A percentile compares a stretch with the other conserved stretches of the same genome.
These are phyloP conservation scores for Alternaria sp. DNA, from an alignment of 2,329 filamentous ascomycete species.

Conservation along the genomic window DNA sequence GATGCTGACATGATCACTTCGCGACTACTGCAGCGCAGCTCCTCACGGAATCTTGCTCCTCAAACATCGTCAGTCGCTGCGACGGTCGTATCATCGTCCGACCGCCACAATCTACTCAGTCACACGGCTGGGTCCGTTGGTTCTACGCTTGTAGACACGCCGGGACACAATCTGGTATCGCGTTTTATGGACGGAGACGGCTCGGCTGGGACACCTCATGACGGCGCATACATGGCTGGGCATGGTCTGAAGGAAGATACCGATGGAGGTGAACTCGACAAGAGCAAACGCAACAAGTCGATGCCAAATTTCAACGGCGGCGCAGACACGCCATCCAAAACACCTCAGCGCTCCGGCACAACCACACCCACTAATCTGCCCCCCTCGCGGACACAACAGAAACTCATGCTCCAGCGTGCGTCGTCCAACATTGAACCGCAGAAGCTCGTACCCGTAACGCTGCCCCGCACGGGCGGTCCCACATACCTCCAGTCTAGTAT, in stretches of 20 bases:
- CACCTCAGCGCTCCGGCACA: conserved; percentile 47
- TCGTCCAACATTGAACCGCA: conserved; percentile 75
- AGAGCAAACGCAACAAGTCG: conserved; percentile 49
- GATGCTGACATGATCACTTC: conserved; percentile 74
- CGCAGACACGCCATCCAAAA: conserved; percentile 37
- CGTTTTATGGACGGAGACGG: conserved; percentile 56
- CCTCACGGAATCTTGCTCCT: conserved; percentile 68
- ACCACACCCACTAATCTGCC: conserved; percentile 52
- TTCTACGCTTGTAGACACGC: conserved; percentile 52
- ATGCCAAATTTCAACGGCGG: conserved; percentile 48
- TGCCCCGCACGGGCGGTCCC: conserved; percentile 48
- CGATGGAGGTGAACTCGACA: conserved; percentile 35
- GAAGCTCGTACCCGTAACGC: conserved; percentile 53
- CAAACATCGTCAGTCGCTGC: conserved; percentile 70
- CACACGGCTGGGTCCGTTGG: conserved; percentile 50
- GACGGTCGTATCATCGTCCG: conserved; percentile 57
- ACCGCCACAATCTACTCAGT: conserved; percentile 46
- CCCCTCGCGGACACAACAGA: conserved; percentile 74
- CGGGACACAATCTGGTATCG: conserved; percentile 54
- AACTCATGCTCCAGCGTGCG: conserved; percentile 76
- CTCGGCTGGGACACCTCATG: conserved; percentile 52
- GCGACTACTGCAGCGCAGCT: conserved; percentile 69
- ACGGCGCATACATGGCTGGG: conserved; percentile 49
- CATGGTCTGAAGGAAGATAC: conserved; percentile 33
- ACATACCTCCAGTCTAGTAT: conserved; percentile 46